These are phyloP conservation scores for Nissolia schottii DNA, from an alignment of 306 rosid genomes.

Conservation along the genomic window DNA sequence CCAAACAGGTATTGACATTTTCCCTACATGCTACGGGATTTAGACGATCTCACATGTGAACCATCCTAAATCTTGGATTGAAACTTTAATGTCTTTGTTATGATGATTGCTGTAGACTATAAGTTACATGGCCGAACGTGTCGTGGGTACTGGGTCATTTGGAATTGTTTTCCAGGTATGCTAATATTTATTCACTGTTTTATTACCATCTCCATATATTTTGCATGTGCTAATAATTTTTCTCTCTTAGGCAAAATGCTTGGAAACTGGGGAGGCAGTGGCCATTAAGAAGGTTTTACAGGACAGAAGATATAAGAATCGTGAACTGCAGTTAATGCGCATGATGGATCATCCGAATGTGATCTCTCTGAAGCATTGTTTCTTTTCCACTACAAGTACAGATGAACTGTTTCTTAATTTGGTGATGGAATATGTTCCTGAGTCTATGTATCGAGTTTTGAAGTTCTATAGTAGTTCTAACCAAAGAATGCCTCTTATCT, in stretches of 20 bases:
- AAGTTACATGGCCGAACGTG: slow-evolving; percentile 82
- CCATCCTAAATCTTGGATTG: neutral
- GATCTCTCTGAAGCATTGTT: slow-evolving; percentile 63
- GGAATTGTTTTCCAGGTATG: slow-evolving; percentile 81
- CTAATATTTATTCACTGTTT: neutral
- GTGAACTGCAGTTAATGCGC: slow-evolving; percentile 76
- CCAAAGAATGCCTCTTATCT: slow-evolving; percentile 68
- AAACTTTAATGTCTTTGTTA: slow-evolving; percentile 23
- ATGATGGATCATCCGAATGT: slow-evolving; percentile 79
- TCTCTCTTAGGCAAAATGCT: slow-evolving; percentile 25
- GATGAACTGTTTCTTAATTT: slow-evolving; percentile 65
- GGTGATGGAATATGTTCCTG: slow-evolving; percentile 81
- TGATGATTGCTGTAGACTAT: slow-evolving; percentile 50
- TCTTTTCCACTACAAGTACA: slow-evolving; percentile 65
- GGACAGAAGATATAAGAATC: slow-evolving; percentile 34
- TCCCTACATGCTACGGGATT: neutral
- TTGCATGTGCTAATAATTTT: neutral
- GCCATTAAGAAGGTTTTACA: slow-evolving; percentile 32
- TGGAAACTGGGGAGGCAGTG: slow-evolving; percentile 33
- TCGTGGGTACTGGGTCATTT: slow-evolving; percentile 78
- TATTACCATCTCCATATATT: neutral
- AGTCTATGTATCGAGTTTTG: slow-evolving; percentile 58
- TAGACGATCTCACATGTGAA: neutral
- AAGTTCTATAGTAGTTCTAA: slow-evolving; percentile 58
- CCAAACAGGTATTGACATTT: slow-evolving; percentile 55